Evolutionary conservation across 768 basidiomycete genomes (phyloP).

Genomic region (Leucosporidium creatinivorum): DNA sequence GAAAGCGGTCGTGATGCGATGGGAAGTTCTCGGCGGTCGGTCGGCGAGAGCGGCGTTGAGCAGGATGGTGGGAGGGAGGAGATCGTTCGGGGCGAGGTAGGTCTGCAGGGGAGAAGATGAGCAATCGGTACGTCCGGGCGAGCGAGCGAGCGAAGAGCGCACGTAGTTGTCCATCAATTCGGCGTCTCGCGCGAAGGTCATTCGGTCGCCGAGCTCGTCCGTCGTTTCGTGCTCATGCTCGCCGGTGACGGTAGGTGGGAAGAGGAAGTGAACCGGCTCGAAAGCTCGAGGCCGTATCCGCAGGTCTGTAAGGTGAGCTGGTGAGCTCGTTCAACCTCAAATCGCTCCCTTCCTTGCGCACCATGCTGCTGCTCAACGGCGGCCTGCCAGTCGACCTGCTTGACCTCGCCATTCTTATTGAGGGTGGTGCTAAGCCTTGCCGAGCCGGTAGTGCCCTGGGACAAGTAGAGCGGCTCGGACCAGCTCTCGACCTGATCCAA

Average conservation of each 20-base stretch:
- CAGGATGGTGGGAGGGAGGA: conserved; percentile 19
- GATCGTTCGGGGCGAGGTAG: not conserved
- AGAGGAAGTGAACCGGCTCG: not conserved
- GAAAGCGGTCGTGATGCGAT: not conserved
- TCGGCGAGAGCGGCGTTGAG: conserved; percentile 10
- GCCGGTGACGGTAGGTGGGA: not conserved
- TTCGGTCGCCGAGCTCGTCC: conserved; percentile 12
- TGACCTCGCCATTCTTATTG: conserved; percentile 1
- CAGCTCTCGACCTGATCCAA: conserved; percentile 2
- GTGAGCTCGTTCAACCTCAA: not conserved
- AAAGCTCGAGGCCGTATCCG: not conserved
- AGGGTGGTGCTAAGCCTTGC: not conserved
- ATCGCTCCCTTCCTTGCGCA: not conserved
- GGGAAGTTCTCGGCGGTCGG: not conserved
- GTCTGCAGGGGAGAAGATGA: not conserved
- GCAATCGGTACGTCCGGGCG: not conserved
- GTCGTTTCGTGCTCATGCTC: conserved; percentile 4
- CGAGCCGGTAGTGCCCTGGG: not conserved
- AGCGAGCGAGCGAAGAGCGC: not conserved
- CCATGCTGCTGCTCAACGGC: not conserved
- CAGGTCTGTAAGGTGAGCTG: not conserved
- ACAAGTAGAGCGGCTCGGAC: conserved; percentile 7
- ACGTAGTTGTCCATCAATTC: conserved; percentile 4
- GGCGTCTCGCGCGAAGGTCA: not conserved
- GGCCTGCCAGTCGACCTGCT: conserved; percentile 5